Conservation (phyloP, 441 rosid species). For the Corymbia citriodora region DNA sequence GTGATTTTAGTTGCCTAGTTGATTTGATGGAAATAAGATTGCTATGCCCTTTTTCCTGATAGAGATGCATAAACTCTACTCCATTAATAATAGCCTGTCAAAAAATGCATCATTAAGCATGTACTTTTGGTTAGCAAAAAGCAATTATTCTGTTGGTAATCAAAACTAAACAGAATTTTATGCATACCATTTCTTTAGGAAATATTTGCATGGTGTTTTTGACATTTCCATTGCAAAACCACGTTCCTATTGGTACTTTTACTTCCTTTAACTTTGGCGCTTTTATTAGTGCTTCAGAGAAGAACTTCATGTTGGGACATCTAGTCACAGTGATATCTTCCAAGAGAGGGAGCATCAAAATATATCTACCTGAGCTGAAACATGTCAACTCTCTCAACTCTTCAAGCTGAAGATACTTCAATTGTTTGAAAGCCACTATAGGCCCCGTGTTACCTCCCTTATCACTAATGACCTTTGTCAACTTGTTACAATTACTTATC, state of each 20-base stretch:
- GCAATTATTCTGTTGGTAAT: not conserved
- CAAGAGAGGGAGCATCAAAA: not conserved
- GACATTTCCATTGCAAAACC: not conserved
- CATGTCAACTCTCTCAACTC: not conserved
- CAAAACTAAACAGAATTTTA: no score
- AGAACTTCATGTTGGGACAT: not conserved
- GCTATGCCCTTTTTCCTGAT: no score
- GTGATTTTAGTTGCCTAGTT: no score
- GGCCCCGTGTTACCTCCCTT: not conserved
- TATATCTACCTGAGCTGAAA: not conserved
- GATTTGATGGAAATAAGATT: no score
- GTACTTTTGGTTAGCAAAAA: no score
- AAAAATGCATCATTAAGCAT: no score
- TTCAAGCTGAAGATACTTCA: not conserved
- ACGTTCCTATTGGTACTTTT: rapidly evolving
- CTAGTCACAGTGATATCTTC: not conserved
- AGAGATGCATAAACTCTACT: no score
- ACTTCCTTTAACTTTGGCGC: not conserved
- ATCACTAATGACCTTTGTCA: rapidly evolving
- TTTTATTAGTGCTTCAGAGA: not conserved
- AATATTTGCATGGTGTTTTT: no score
- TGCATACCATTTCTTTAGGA: rapidly evolving
- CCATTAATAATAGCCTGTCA: no score
- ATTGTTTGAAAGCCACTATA: not conserved
- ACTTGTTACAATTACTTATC: not conserved